Evolutionary conservation across 2,329 filamentous ascomycete species (phyloP), one percentile per base, ranked within the genome.

Genomic region (Xylariaceae sp.): DNA sequence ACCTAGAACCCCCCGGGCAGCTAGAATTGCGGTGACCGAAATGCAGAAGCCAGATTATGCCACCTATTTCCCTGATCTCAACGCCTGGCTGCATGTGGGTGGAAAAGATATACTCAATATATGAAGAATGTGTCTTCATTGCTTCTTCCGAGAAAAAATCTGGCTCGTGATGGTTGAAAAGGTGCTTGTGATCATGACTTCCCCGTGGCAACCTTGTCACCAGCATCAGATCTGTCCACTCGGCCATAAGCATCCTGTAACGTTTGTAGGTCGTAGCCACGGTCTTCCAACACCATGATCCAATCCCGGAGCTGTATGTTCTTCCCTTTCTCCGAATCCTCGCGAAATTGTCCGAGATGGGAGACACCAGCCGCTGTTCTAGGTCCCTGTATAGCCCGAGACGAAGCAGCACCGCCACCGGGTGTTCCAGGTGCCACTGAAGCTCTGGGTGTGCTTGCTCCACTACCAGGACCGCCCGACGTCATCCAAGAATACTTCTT

Each of bases 231-330:
- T 37, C 64, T 60, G 50, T 81, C 77, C 50, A 81, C 59, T 44
- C 63, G 64, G 42, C 71, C 55, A 47, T 80, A 81, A 1, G 79
- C 77, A 36, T 67, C 64, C 57, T 85, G 80, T 36, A 87, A 61
- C 18, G 81, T 76, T 57, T 71, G 77, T 50, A 68, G 68, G 60
- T 89, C 84, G 50, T 73, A 75, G 1, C 87, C 85, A 59, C 95
- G 88, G 38, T 81, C 73, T 62, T 95, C 90, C 35, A 96, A 72
- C 45, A 87, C 86, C 16, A 79, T 73, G 13, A 95, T 71, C 69
- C 89, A 82, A 63, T 96, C 91, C 41, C 91, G 78, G 39, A 95
- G 70, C 66, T 96, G 89, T 36, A 96, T 87, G 19, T 83, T 83
- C 51, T 75, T 78, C 24, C 88, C 89, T 58, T 84, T 85, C 17